phyloP scores from a whole-genome alignment of 192 early-diverging fungal species.

The Linnemannia hyalina region DNA sequence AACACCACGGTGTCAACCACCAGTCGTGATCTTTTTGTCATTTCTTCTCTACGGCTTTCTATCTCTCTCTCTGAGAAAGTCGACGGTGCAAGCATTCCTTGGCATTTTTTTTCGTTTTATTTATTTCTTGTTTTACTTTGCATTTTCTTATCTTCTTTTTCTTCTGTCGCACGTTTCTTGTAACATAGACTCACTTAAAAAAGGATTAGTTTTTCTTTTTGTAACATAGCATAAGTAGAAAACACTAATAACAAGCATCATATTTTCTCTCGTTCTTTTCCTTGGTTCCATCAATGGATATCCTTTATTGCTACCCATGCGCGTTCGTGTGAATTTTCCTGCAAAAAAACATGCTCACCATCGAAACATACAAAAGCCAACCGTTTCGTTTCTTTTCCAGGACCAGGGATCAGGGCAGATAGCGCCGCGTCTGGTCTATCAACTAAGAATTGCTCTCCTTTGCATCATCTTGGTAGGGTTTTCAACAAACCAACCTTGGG shows the following conservation, averaged over 20 bases:
- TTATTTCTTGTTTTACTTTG: background rate
- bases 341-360: background rate
- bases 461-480: slow-evolving; percentile 2
- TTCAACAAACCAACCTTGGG: background rate
- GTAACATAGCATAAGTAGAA: background rate
- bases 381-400: background rate
- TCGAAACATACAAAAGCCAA: background rate
- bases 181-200: background rate
- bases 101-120: background rate
- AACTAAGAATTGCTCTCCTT: background rate
- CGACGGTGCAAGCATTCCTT: background rate
- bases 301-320: background rate
- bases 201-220: background rate
- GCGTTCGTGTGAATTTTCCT: background rate
- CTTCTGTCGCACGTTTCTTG: background rate
- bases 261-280: background rate
- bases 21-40: background rate
- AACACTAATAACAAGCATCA: background rate
- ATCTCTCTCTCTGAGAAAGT: background rate
- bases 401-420: background rate
- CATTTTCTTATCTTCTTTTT: background rate
- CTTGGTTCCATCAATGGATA: background rate
- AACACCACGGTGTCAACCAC: background rate
- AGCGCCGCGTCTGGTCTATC: background rate
- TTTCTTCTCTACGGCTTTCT: background rate